These are phyloP conservation scores for Oryza australiensis DNA, from an alignment of 176 grass and related monocot species.

Conservation along the genomic window DNA sequence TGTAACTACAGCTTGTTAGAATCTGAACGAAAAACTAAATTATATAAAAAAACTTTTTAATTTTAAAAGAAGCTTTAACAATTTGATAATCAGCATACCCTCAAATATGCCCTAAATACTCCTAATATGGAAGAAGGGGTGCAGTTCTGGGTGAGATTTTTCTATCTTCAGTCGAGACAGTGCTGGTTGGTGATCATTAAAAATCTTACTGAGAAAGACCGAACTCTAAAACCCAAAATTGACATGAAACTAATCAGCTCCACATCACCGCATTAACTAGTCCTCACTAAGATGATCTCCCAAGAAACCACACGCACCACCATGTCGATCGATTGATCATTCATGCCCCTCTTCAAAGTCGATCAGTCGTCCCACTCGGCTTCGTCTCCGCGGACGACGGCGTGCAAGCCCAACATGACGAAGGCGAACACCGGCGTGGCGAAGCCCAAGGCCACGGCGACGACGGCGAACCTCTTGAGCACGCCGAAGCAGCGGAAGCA, in stretches of 20 bases:
- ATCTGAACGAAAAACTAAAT: too few relatives aligned
- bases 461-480: not conserved
- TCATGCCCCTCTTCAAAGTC: too few relatives aligned
- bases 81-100: too few relatives aligned
- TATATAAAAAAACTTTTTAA: too few relatives aligned
- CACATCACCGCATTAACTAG: not conserved
- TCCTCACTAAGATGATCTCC: not conserved
- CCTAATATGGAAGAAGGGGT: too few relatives aligned
- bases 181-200: not conserved
- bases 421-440: not conserved
- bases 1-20: too few relatives aligned
- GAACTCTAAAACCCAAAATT: not conserved
- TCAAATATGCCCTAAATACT: too few relatives aligned
- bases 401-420: not conserved
- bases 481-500: conserved; percentile 1
- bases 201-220: not conserved
- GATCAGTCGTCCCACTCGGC: not conserved
- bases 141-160: too few relatives aligned
- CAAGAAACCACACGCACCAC: not conserved
- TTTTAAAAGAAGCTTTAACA: too few relatives aligned
- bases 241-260: not conserved
- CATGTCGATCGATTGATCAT: not conserved
- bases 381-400: not conserved
- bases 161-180: not conserved
- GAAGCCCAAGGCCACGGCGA: not conserved